Evolutionary conservation across 2,329 filamentous ascomycete genomes (phyloP).

Genomic region (Scedosporium minutisporum): DNA sequence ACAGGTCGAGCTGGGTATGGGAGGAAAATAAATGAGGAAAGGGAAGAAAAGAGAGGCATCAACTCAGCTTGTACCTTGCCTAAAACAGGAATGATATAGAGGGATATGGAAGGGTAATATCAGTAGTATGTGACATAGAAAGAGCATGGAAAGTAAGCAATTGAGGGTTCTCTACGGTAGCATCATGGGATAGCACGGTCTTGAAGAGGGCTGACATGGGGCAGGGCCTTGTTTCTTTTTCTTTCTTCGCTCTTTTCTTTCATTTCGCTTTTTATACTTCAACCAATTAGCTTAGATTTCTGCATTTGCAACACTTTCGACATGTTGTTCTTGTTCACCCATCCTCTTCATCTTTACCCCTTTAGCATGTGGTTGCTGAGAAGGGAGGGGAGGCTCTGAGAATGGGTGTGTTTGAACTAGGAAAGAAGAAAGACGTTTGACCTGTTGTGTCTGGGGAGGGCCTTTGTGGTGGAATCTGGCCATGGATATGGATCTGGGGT

Average conservation of each 20-base stretch:
- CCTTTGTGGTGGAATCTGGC: neutral
- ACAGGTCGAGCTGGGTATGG: neutral
- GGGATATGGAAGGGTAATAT: neutral
- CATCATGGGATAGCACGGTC: neutral
- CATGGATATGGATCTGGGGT: too few relatives aligned
- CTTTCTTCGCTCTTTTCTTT: neutral
- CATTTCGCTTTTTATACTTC: neutral
- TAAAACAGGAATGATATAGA: neutral
- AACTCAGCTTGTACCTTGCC: neutral
- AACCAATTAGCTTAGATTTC: neutral
- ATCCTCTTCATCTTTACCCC: neutral
- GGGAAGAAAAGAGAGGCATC: neutral
- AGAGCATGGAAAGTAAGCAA: neutral
- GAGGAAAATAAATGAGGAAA: neutral
- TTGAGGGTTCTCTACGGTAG: neutral
- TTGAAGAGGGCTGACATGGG: neutral
- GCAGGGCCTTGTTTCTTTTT: conserved; percentile 4
- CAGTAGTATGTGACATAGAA: neutral
- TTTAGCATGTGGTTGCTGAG: too few relatives aligned
- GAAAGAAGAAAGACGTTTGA: neutral
- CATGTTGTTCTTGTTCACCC: neutral
- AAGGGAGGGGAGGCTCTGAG: neutral
- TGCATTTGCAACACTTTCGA: neutral
- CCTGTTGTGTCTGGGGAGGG: neutral
- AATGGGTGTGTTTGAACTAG: neutral